phyloP scores from a whole-genome alignment of 345 rosid species.

The Pugionium dolabratum region DNA sequence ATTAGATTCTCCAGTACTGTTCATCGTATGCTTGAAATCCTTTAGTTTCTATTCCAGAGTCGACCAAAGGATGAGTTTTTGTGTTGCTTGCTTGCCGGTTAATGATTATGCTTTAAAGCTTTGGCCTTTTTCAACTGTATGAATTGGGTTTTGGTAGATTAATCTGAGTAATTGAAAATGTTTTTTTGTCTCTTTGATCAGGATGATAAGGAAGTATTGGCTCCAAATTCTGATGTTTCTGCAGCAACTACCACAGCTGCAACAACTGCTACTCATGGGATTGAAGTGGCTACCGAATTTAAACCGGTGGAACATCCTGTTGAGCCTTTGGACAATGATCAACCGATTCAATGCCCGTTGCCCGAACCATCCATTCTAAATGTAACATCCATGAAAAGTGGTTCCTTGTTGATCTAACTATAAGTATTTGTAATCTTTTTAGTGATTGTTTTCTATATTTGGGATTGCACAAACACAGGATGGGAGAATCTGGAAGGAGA shows the following conservation, averaged over 20 bases:
- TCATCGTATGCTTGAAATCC: neutral
- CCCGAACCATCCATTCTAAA: slow-evolving; percentile 95
- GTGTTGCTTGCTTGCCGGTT: neutral
- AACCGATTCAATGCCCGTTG: slow-evolving; percentile 79
- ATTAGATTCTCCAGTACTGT: slow-evolving; percentile 7
- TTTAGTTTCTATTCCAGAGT: slow-evolving; percentile 21
- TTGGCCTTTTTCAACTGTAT: neutral
- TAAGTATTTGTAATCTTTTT: neutral
- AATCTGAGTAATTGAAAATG: too few relatives aligned
- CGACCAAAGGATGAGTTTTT: slow-evolving; percentile 4
- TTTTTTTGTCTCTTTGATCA: slow-evolving; percentile 32
- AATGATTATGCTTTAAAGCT: neutral
- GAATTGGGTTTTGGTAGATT: neutral
- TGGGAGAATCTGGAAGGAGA: slow-evolving; percentile 94
- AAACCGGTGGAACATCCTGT: slow-evolving; percentile 92
- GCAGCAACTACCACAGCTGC: slow-evolving; percentile 27
- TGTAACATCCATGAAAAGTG: slow-evolving; percentile 40
- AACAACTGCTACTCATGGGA: slow-evolving; percentile 69
- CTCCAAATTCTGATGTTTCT: slow-evolving; percentile 53
- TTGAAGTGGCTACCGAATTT: slow-evolving; percentile 79
- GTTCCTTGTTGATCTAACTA: neutral
- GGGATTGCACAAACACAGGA: slow-evolving; percentile 49
- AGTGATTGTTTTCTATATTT: slow-evolving; percentile 3
- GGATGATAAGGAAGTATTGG: slow-evolving; percentile 69
- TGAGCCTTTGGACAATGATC: slow-evolving; percentile 79